Evolutionary conservation across 1,284 basidiomycete genomes (phyloP), one percentile per base, ranked within the genome.

Genomic region (Athelia sp.): DNA sequence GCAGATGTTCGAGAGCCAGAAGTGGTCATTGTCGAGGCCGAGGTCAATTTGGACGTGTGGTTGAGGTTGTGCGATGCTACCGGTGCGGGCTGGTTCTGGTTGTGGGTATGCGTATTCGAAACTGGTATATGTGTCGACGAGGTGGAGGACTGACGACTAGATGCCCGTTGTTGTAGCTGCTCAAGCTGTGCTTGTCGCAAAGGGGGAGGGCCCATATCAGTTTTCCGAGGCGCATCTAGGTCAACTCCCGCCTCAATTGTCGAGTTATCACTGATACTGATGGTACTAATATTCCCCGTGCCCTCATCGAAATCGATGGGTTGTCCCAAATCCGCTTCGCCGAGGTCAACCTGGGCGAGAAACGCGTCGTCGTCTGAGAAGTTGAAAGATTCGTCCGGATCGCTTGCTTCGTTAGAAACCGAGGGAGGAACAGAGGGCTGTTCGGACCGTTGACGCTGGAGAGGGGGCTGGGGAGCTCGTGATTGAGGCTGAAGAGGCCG

Each of bases 331-430:
- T 83, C 81, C 17, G 67, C 68, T 11, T 79, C 78, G 1, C 71
- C 76, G 1, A 84, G 67, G 53, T 85, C 82, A 19, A 84, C 69
- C 9, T 71, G 65, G 21, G 81, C 81, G 34, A 82, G 67, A 53
- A 85, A 75, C 3, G 72, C 80, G 49, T 80, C 84, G 46, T 87
- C 85, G 32, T 87, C 81, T 0, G 80, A 82, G 43, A 84, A 75
- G 15, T 69, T 70, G 56, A 75, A 84, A 0, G 70, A 71, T 17
- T 82, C 79, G 4, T 65, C 59, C 2, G 62, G 66, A 0, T 36
- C 49, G 0, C 43, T 22, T 14, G 67, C 62, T 2, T 60, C 52
- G 26, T 29, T 29, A 4, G 13, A 4, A 40, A 3, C 62, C 60
- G 26, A 56, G 31, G 26, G 51, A 35, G 42, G 45, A 40, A 26